phyloP scores from a whole-genome alignment of 768 basidiomycete genomes.

The Leccinum olivaceopallidum region DNA sequence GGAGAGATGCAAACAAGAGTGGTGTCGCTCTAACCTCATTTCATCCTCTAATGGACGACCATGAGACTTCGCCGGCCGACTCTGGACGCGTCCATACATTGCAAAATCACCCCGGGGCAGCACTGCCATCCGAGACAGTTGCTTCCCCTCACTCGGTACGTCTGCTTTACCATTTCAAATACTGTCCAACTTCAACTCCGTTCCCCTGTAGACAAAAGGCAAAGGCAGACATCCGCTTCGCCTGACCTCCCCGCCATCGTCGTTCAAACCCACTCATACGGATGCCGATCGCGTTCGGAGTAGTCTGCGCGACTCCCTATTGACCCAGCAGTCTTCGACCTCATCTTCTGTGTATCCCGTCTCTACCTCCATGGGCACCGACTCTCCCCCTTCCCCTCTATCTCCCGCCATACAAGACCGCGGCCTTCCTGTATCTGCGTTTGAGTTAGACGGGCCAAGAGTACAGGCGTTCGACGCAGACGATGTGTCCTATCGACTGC shows the following conservation, averaged over 20 bases:
- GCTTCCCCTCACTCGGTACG: slow-evolving; percentile 22
- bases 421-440: slow-evolving; percentile 46
- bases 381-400: slow-evolving; percentile 63
- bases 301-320: slow-evolving; percentile 53
- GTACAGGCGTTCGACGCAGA: slow-evolving; percentile 61
- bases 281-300: slow-evolving; percentile 46
- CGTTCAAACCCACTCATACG: slow-evolving; percentile 29
- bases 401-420: slow-evolving; percentile 48
- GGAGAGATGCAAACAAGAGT: slow-evolving; percentile 26
- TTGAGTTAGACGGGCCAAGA: slow-evolving; percentile 49
- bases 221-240: slow-evolving; percentile 38
- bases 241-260: slow-evolving; percentile 36
- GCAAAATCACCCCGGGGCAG: slow-evolving; percentile 14
- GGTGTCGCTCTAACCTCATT: slow-evolving; percentile 24
- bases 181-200: slow-evolving; percentile 18
- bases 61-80: slow-evolving; percentile 9
- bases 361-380: slow-evolving; percentile 66
- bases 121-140: slow-evolving; percentile 14
- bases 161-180: slow-evolving; percentile 16
- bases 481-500: slow-evolving; percentile 83
- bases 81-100: slow-evolving; percentile 2
- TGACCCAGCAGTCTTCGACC: slow-evolving; percentile 64
- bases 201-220: slow-evolving; percentile 31
- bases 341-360: slow-evolving; percentile 79
- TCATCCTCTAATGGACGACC: slow-evolving; percentile 22